Evolutionary conservation across 2,329 filamentous ascomycete genomes (phyloP).

Genomic region (Capronia epimyces): DNA sequence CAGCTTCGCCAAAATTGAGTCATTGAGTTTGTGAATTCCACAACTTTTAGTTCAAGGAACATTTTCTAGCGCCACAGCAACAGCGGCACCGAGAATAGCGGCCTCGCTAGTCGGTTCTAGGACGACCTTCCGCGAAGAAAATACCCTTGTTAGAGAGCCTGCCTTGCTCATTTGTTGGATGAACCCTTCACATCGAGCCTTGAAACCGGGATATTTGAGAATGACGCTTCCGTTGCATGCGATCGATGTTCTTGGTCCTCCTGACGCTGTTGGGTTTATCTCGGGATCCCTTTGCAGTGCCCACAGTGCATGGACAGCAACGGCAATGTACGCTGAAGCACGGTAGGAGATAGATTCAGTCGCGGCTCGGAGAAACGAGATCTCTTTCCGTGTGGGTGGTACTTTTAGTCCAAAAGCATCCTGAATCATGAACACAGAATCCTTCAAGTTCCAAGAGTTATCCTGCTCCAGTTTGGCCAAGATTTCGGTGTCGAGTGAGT

Average conservation of each 20-base stretch:
- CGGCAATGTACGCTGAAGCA: conserved; percentile 58
- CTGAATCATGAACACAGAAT: conserved; percentile 45
- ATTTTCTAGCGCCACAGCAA: conserved; percentile 42
- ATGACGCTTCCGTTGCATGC: conserved; percentile 51
- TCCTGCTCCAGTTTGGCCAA: conserved; percentile 54
- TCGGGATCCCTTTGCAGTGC: conserved; percentile 49
- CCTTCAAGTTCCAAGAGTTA: conserved; percentile 35
- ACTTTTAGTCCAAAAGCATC: conserved; percentile 47
- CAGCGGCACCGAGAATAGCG: conserved; percentile 43
- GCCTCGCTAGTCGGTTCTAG: conserved; percentile 42
- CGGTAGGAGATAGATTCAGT: conserved; percentile 52
- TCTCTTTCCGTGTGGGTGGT: conserved; percentile 45
- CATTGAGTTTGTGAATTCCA: neutral
- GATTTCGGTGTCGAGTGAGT: conserved; percentile 55
- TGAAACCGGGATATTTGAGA: conserved; percentile 48
- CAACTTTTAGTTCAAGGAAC: conserved; percentile 14
- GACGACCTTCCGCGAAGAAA: conserved; percentile 30
- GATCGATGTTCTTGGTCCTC: conserved; percentile 37
- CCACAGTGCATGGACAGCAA: conserved; percentile 59
- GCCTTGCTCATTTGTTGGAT: conserved; percentile 39
- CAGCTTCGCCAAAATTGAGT: neutral
- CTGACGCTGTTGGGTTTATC: conserved; percentile 28
- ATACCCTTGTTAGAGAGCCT: conserved; percentile 26
- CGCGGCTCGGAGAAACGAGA: conserved; percentile 51
- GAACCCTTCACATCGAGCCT: conserved; percentile 40